Percentiles rank a stretch among this genome's conserved stretches.
phyloP scores from a whole-genome alignment of 2,329 filamentous ascomycete species.

The Cladophialophora exuberans region DNA sequence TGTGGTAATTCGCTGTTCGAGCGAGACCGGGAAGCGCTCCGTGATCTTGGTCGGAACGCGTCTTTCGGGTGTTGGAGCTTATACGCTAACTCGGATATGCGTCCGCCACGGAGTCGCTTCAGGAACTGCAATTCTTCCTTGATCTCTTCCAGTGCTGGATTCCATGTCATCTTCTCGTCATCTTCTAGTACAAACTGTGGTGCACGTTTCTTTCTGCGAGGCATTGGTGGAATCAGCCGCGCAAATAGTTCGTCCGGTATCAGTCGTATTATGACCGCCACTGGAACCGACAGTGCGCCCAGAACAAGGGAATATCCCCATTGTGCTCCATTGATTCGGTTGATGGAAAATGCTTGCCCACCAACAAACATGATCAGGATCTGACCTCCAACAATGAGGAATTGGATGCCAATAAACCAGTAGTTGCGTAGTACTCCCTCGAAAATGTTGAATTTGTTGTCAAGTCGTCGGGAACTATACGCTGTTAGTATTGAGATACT shows the following conservation, averaged over 20 bases:
- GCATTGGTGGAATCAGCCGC: conserved; percentile 43
- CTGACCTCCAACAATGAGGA: conserved; percentile 62
- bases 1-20: conserved; percentile 47
- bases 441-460: conserved; percentile 66
- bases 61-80: conserved; percentile 64
- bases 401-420: conserved; percentile 62
- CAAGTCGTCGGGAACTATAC: conserved; percentile 58
- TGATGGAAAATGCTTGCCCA: conserved; percentile 58
- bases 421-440: conserved; percentile 60
- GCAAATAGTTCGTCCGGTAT: conserved; percentile 57
- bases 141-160: conserved; percentile 64
- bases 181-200: conserved; percentile 40
- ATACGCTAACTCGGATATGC: conserved; percentile 62
- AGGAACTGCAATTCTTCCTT: conserved; percentile 66
- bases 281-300: conserved; percentile 54
- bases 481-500: conserved; percentile 12
- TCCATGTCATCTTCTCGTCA: conserved; percentile 57
- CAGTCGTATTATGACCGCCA: conserved; percentile 54
- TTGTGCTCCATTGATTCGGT: conserved; percentile 53
- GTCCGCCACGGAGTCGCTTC: conserved; percentile 65
- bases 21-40: conserved; percentile 41
- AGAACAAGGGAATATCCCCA: conserved; percentile 60
- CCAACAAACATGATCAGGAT: conserved; percentile 63
- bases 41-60: conserved; percentile 44
- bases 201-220: conserved; percentile 24